Conservation (phyloP, 306 rosid genomes). For the Boehmeria nivea region DNA sequence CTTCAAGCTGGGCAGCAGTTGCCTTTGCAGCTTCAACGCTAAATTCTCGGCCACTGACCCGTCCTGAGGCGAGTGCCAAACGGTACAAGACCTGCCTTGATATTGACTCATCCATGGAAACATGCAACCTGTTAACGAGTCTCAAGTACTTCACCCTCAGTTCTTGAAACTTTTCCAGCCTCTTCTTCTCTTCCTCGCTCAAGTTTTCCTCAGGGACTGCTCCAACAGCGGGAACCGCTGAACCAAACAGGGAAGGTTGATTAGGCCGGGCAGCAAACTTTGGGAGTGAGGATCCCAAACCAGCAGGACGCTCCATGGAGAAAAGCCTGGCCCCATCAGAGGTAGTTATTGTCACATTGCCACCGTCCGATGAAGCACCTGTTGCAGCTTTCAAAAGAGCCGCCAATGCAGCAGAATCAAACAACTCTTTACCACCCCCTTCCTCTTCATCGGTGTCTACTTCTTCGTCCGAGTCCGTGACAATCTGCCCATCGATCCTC, state of each 20-base stretch:
- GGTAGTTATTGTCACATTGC: conserved; percentile 66
- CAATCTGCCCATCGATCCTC: conserved; percentile 87
- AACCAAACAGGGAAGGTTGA: conserved; percentile 43
- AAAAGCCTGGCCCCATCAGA: conserved; percentile 91
- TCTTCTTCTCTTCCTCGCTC: conserved; percentile 74
- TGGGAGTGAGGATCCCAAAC: conserved; percentile 77
- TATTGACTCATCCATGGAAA: conserved; percentile 70
- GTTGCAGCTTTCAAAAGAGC: conserved; percentile 93
- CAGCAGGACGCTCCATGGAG: conserved; percentile 98
- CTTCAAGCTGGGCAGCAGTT: conserved; percentile 70
- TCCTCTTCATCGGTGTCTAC: conserved; percentile 83
- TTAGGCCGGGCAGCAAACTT: conserved; percentile 56
- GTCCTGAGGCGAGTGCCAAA: conserved; percentile 62
- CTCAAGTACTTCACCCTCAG: conserved; percentile 72
- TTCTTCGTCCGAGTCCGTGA: conserved; percentile 82
- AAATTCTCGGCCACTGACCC: conserved; percentile 53
- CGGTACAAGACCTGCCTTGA: conserved; percentile 85
- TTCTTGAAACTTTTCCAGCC: conserved; percentile 66
- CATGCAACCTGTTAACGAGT: conserved; percentile 73
- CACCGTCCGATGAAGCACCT: conserved; percentile 65
- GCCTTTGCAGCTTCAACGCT: conserved; percentile 72
- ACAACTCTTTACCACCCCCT: conserved; percentile 72
- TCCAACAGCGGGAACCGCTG: conserved; percentile 39
- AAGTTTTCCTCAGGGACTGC: conserved; percentile 46
- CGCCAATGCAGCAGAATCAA: conserved; percentile 88